Evolutionary conservation across 2,329 filamentous ascomycete species (phyloP).

Genomic region (Trichoderma aggressivum): DNA sequence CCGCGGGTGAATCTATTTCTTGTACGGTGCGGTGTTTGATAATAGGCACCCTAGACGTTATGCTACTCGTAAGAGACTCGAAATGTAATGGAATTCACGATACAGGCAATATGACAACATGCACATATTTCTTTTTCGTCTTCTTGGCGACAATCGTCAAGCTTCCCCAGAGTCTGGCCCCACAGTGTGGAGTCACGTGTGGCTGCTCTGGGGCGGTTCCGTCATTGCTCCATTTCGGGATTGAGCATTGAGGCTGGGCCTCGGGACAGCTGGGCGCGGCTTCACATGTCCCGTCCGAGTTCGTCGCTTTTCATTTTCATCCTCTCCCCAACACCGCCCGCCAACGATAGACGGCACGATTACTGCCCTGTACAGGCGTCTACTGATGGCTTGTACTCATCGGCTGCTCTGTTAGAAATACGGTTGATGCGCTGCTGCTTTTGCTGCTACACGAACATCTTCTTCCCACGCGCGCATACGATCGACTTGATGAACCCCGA

Average conservation of each 20-base stretch:
- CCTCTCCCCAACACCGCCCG: background rate
- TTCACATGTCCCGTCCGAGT: constrained; percentile 10
- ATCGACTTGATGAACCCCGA: constrained; percentile 6
- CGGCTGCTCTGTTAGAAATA: background rate
- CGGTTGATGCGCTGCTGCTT: background rate
- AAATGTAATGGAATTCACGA: background rate
- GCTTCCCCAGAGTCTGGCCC: constrained; percentile 5
- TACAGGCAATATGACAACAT: background rate
- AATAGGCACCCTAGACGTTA: background rate
- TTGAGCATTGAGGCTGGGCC: constrained; percentile 7
- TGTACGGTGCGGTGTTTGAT: background rate
- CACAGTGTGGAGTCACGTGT: constrained; percentile 14
- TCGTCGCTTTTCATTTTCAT: background rate
- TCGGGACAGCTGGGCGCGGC: constrained; percentile 14
- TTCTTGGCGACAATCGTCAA: background rate
- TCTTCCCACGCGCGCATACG: background rate
- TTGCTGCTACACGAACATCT: background rate
- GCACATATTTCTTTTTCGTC: too few species aligned
- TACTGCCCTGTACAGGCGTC: background rate
- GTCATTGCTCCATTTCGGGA: constrained; percentile 10
- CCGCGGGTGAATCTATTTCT: background rate
- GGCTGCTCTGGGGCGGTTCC: constrained; percentile 8
- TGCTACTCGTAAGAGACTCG: background rate
- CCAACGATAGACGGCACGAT: background rate
- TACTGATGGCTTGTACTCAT: background rate